Evolutionary conservation across 176 grass and related monocot genomes (phyloP), one percentile per base, ranked within the genome.

Genomic region (Rhynchospora breviuscula): DNA sequence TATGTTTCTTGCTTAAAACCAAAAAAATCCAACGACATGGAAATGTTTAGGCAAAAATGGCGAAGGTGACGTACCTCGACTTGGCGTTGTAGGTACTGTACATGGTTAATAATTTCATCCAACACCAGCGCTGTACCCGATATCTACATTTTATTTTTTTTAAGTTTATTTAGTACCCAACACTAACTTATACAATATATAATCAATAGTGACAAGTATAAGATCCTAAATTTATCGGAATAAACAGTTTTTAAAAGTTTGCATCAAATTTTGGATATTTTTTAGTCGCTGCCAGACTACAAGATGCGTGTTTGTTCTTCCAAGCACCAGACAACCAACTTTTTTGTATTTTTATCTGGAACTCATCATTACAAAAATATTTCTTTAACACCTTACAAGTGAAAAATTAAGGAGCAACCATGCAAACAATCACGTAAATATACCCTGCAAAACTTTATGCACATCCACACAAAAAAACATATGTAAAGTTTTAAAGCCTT

Each of bases 31-130:
- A 12, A 45, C 44, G 22, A 2, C 0, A 11, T 52, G 15, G 14
- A 76, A 12, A 54, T 54, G 8, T 14, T 54, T 7, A 54, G 12
- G 23, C 29, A 76, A 76, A 35, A 43, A 81, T 33, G n/a, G 83
- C 64, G 52, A 85, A 15, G 3, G 63, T 49, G 1, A 70, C 59
- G 63, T 94, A 94, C 95, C 95, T 97, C 92, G 14, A 97, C 95
- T 84, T 97, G 92, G 19, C 95, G 88, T 84, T 97, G 95, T 29
- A 97, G 92, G 63, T 89, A 97, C 54, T 97, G 95, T 81, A 97
- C 95, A 87, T 97, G 95, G 78, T 92, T 97, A 72, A 97, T 97
- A 81, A 97, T 97, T 88, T 97, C 95, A 87, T 97, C 95, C 63
- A 97, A 77, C 82, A 97, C 95, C 54, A 97, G 51, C 26, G 95